Base-by-base conservation (phyloP, 257 asterid genomes). In the Solanum chaucha region DNA sequence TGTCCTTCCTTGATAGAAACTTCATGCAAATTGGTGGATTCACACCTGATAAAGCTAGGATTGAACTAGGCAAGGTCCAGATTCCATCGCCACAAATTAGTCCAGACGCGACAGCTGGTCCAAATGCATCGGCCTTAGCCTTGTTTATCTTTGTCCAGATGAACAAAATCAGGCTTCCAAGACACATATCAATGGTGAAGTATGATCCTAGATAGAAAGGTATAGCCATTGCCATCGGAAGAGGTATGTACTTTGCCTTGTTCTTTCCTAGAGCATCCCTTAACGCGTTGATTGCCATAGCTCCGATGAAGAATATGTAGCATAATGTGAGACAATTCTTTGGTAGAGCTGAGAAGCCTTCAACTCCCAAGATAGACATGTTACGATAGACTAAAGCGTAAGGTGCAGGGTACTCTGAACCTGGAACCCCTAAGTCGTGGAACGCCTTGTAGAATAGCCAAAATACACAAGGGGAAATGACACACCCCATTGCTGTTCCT, bases 141-240 rank as follows among this genome's bases (percentile, higher is more conserved):
- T 87, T 92, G 86, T 90, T 87, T 59, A 88, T 61, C 87, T 87
- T 91, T 71, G 93, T 92, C 98, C 98, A 94, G 11, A 93, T 67
- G 55, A 82, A 93, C 5, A 94, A 89, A 19, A 93, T 92, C 86
- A 94, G 71, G 86, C 94, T 93, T 2, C 98, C 98, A 46, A 94
- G 51, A 61, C 94, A 94, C 98, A 94, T 94, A 46, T 94, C 98
- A 22, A 94, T 90, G 20, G 94, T 89, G 17, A 94, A 92, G 48
- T 93, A 90, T 3, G 95, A 87, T 5, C 98, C 98, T 70, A 92
- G 48, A 58, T 92, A 93, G 86, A 93, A 93, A 0, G 98, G 97
- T 55, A 93, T 93, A 0, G 98, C 98, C 98, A 94, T 94, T 5
- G 96, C 96, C 95, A 94, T 93, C 5, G 98, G 98, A 48, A 93